Percentiles rank a stretch among this genome's conserved stretches.
These are phyloP conservation scores for Coix lacrymajobi DNA, from an alignment of 176 grass and related monocot species.

Conservation along the genomic window DNA sequence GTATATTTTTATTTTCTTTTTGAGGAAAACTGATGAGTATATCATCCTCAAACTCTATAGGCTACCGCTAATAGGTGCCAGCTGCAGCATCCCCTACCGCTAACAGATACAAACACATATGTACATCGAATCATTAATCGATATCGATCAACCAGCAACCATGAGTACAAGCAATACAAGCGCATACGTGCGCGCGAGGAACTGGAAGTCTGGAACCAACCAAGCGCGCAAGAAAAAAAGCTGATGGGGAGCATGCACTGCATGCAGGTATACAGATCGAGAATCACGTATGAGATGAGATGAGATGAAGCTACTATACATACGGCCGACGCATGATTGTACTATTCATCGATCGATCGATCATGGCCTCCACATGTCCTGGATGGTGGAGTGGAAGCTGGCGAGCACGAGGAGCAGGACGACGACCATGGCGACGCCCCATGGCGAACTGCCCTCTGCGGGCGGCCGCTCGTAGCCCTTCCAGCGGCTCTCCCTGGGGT, in stretches of 20 bases:
- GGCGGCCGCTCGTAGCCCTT: neutral
- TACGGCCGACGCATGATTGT: too few species aligned
- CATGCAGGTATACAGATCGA: neutral
- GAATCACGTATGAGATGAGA: neutral
- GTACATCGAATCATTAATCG: neutral
- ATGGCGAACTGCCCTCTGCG: constrained; percentile 62
- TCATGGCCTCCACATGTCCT: constrained; percentile 90
- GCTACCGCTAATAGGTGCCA: neutral
- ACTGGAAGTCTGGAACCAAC: neutral
- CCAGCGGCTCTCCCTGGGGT: constrained; percentile 33
- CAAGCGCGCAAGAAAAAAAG: neutral
- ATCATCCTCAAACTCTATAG: neutral
- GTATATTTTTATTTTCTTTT: too few species aligned
- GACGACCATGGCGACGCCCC: constrained; percentile 75
- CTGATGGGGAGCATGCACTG: neutral
- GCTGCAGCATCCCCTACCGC: neutral
- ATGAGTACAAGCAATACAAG: too few species aligned
- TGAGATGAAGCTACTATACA: too few species aligned
- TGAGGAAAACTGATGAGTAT: neutral
- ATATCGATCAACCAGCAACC: neutral
- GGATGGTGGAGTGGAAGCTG: constrained; percentile 64
- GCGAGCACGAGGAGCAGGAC: constrained; percentile 71
- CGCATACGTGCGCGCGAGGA: neutral
- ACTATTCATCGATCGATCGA: too few species aligned
- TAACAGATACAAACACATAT: neutral